phyloP scores from a whole-genome alignment of 495 filamentous ascomycete species.

The Penicillium pulvis region DNA sequence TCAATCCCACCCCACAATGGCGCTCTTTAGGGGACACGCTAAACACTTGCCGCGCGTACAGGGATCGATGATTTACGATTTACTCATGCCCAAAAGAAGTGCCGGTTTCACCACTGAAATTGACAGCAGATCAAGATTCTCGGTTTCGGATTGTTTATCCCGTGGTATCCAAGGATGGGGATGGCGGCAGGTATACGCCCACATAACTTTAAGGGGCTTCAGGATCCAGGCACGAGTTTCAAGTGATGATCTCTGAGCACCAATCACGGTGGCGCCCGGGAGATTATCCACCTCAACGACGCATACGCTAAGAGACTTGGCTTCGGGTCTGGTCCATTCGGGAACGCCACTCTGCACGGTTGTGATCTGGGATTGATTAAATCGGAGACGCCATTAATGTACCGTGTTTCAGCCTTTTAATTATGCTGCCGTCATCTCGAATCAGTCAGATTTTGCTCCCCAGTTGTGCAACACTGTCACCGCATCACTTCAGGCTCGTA shows the following conservation, averaged over 20 bases:
- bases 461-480: background rate
- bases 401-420: slow-evolving; percentile 20
- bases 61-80: slow-evolving; percentile 3
- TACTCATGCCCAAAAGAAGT: background rate
- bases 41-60: slow-evolving; percentile 20
- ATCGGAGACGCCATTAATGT: background rate
- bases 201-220: background rate
- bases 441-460: background rate
- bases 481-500: background rate
- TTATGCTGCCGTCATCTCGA: background rate
- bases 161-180: background rate
- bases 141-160: background rate
- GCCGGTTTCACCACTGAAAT: background rate
- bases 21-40: slow-evolving; percentile 10
- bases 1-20: slow-evolving; percentile 19
- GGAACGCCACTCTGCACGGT: slow-evolving; percentile 9
- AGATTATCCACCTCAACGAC: slow-evolving; percentile 16
- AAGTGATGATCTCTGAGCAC: slow-evolving; percentile 1
- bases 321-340: slow-evolving; percentile 23
- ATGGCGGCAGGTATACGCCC: background rate
- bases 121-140: background rate
- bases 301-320: slow-evolving; percentile 31
- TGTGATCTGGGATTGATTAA: slow-evolving; percentile 22
- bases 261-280: slow-evolving; percentile 14
- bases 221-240: slow-evolving; percentile 5